These are phyloP conservation scores for Pythium chondricola DNA, from an alignment of 352 stramenopile genomes.

Conservation along the genomic window DNA sequence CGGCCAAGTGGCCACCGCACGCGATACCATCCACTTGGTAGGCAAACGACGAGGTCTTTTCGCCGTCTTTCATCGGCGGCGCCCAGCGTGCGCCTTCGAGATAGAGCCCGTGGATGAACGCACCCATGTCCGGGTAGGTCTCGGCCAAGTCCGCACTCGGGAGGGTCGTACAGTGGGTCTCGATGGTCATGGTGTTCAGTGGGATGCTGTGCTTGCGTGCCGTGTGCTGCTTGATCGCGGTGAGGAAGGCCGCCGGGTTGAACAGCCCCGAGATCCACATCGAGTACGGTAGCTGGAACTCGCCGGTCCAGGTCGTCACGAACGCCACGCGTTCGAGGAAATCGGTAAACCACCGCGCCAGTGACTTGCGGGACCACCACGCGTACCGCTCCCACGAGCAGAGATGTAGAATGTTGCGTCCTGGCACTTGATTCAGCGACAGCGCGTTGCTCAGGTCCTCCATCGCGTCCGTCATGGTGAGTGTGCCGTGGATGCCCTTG, in stretches of 20 bases:
- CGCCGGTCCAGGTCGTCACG: slow-evolving; percentile 55
- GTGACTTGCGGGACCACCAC: slow-evolving; percentile 80
- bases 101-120: slow-evolving; percentile 93
- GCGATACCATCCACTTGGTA: slow-evolving; percentile 84
- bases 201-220: slow-evolving; percentile 80
- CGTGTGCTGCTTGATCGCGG: slow-evolving; percentile 81
- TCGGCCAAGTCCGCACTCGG: slow-evolving; percentile 52
- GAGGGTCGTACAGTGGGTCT: slow-evolving; percentile 91
- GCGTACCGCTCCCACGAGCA: slow-evolving; percentile 76
- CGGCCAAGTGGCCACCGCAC: slow-evolving; percentile 82
- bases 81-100: slow-evolving; percentile 94
- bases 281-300: slow-evolving; percentile 68
- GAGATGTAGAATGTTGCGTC: slow-evolving; percentile 59
- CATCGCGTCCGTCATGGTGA: slow-evolving; percentile 89
- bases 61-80: slow-evolving; percentile 51
- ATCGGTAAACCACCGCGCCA: slow-evolving; percentile 77
- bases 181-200: slow-evolving; percentile 91
- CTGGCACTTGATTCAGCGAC: slow-evolving; percentile 67
- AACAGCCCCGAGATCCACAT: slow-evolving; percentile 82
- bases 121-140: slow-evolving; percentile 71
- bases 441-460: slow-evolving; percentile 77
- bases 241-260: slow-evolving; percentile 81
- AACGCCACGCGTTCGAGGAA: slow-evolving; percentile 69
- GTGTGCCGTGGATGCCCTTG: slow-evolving; percentile 76
- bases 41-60: slow-evolving; percentile 71